Base-by-base conservation (phyloP, 306 rosid species). In the Lablab purpureus region DNA sequence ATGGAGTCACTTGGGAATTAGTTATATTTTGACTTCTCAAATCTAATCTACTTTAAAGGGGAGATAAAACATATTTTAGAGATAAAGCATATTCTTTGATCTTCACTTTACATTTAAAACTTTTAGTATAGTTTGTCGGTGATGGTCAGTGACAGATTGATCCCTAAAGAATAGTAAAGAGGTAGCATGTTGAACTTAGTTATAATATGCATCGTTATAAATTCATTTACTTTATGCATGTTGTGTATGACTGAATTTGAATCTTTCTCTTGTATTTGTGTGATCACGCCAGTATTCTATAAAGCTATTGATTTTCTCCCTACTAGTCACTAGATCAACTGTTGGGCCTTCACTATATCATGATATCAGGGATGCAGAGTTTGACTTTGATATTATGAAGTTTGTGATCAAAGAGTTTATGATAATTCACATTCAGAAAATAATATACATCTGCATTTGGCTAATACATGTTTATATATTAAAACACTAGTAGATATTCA, bases 41-140 rank as follows among this genome's bases (percentile, higher is more conserved):
- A 18, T 66, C 30, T 40, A 63, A 66, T 37, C n/a, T 36, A 66
- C 71, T 66, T 66, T 66, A 10, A 37, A 66, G 19, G 46, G 71
- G 34, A 13, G 71, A 18, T 40, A 40, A 63, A 10, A 1, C 50
- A 65, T 65, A 9, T 36, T n/a, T n/a, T 18, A 23, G 58, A 14
- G 43, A 69, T 9, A 15, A 59, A 27, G 5, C 32, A 25, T 27
- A 47, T 47, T 47, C 23, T n/a, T 47, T 41, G 56, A 68, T 9
- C 56, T 40, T 37, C 71, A 40, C 15, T 13, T 66, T 59, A 6
- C 15, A 68, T 23, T 45, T 68, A 14, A 23, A 43, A 13, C 13
- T 45, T 6, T 25, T 18, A 37, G 69, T 63, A 7, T 62, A 14
- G 45, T 66, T 66, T 37, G 50, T 66, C 19, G 2, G 23, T 1